Evolutionary conservation across 495 filamentous ascomycete species (phyloP).

Genomic region (Aspergillus indologenus): DNA sequence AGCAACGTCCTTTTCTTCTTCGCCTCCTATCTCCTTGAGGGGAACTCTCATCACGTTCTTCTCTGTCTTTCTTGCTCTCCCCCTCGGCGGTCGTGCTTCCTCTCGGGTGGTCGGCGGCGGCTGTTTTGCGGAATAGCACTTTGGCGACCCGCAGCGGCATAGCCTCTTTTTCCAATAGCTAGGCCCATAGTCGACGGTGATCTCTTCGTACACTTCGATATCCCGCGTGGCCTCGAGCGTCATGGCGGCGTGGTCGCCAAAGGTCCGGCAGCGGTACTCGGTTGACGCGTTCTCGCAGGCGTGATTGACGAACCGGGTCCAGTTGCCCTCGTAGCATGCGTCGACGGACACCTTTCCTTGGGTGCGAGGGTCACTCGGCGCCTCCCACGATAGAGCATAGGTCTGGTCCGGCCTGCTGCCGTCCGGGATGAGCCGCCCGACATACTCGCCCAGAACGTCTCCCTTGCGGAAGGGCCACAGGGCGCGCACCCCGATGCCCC

Average conservation of each 20-base stretch:
- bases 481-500: constrained; percentile 34
- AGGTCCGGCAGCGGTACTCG: constrained; percentile 14
- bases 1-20: too few species aligned
- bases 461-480: constrained; percentile 26
- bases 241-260: constrained; percentile 25
- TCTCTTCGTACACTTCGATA: constrained; percentile 34
- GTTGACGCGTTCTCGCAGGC: constrained; percentile 59
- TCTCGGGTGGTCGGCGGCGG: not conserved
- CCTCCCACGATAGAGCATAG: constrained; percentile 12
- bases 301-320: constrained; percentile 72
- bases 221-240: constrained; percentile 21
- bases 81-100: not conserved
- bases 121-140: constrained; percentile 1
- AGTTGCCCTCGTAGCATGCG: constrained; percentile 34
- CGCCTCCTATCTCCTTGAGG: not conserved
- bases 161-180: constrained; percentile 22
- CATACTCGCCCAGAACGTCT: constrained; percentile 31
- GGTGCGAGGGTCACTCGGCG: not conserved
- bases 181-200: constrained; percentile 32
- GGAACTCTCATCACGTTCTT: too few species aligned
- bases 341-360: not conserved
- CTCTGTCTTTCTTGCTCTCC: not conserved
- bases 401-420: constrained; percentile 1
- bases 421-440: constrained; percentile 27
- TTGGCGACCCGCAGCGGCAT: constrained; percentile 8